Evolutionary conservation across 2,329 filamentous ascomycete genomes (phyloP).

Genomic region (Grosmannia penicillata): DNA sequence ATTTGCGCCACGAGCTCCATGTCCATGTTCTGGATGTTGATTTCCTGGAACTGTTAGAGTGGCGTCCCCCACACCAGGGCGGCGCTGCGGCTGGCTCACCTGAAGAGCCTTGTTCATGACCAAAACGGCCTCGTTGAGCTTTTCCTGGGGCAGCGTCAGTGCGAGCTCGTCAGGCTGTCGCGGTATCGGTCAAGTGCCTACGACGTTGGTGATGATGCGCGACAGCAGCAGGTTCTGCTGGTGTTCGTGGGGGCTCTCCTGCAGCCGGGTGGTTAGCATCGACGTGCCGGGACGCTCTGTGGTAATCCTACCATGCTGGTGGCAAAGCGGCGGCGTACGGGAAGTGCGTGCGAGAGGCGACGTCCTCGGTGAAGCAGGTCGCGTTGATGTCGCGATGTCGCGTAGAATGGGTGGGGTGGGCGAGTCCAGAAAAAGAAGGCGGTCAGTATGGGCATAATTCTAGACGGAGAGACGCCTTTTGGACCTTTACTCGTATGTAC

Average conservation of each 20-base stretch:
- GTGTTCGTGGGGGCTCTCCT: conserved; percentile 95
- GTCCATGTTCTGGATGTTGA: conserved; percentile 98
- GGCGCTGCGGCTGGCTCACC: conserved; percentile 26
- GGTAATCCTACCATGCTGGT: too few relatives aligned
- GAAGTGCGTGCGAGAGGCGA: too few relatives aligned
- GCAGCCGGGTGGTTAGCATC: neutral
- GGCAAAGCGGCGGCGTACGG: too few relatives aligned
- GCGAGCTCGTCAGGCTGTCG: neutral
- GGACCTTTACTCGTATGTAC: too few relatives aligned
- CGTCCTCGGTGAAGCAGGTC: neutral
- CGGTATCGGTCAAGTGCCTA: conserved; percentile 31
- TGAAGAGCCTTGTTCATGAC: conserved; percentile 87
- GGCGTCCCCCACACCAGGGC: neutral
- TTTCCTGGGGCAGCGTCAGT: conserved; percentile 48
- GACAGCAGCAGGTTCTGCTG: conserved; percentile 89
- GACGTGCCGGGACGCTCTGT: neutral
- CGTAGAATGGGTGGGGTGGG: neutral
- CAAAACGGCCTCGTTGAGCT: conserved; percentile 87
- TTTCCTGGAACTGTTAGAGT: conserved; percentile 47
- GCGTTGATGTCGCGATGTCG: neutral
- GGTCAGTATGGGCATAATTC: neutral
- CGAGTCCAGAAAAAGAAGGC: neutral
- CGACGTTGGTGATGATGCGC: conserved; percentile 94
- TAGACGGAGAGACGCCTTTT: neutral
- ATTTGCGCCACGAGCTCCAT: conserved; percentile 95